These are phyloP conservation scores for Podila verticillata DNA, from an alignment of 192 early-diverging fungal genomes.

Conservation along the genomic window DNA sequence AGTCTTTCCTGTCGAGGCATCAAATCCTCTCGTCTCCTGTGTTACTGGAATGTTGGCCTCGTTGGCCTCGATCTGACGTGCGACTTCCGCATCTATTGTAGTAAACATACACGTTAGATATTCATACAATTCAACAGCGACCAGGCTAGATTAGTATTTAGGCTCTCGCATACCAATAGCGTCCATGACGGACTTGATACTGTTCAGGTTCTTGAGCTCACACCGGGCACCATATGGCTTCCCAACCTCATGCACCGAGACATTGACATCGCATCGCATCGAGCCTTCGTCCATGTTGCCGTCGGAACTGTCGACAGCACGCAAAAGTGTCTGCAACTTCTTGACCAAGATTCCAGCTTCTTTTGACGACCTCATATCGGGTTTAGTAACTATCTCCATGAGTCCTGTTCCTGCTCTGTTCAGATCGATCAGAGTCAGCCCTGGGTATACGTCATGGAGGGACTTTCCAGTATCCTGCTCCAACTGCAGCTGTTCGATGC, in stretches of 20 bases:
- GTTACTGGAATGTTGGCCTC: slow-evolving; percentile 60
- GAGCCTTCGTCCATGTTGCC: slow-evolving; percentile 93
- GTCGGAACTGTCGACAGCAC: slow-evolving; percentile 74
- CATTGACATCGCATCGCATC: slow-evolving; percentile 92
- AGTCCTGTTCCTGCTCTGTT: slow-evolving; percentile 90
- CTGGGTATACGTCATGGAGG: slow-evolving; percentile 67
- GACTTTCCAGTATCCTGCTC: slow-evolving; percentile 96
- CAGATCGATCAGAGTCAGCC: slow-evolving; percentile 78
- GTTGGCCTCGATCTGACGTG: slow-evolving; percentile 74
- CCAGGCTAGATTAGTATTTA: background rate
- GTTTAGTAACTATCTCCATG: slow-evolving; percentile 92
- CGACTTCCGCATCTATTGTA: slow-evolving; percentile 78
- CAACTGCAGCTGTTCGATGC: slow-evolving; percentile 88
- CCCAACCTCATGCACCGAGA: slow-evolving; percentile 75
- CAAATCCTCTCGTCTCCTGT: slow-evolving; percentile 87
- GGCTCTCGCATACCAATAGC: slow-evolving; percentile 63
- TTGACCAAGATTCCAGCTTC: slow-evolving; percentile 82
- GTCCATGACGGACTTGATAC: slow-evolving; percentile 70
- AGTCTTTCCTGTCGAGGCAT: slow-evolving; percentile 70
- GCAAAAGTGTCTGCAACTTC: slow-evolving; percentile 80
- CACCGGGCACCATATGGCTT: slow-evolving; percentile 71
- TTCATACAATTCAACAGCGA: background rate
- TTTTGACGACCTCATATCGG: slow-evolving; percentile 78
- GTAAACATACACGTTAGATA: background rate
- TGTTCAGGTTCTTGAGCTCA: slow-evolving; percentile 87